Evolutionary conservation across 106 monocot species (phyloP), one percentile per base, ranked within the genome.

Genomic region (Agapanthus africanus): DNA sequence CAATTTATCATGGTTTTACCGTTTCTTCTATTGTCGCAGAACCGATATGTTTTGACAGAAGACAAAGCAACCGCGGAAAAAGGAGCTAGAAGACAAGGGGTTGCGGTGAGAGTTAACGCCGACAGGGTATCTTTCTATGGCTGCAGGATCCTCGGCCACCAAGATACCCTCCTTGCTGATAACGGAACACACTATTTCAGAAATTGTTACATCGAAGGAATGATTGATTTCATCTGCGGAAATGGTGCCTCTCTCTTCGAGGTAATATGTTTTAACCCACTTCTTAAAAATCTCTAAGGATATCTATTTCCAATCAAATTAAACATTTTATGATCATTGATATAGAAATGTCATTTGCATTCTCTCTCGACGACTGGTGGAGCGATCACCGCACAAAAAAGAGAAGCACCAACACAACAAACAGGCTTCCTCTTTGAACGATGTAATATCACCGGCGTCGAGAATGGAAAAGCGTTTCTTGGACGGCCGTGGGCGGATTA

Each of bases 141-240:
- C n/a, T 88, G 87, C 38, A 69, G 11, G 4, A 80, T 88, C 66
- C 26, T 51, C 10, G 80, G 78, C 11, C 71, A 57, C 26, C 87
- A 88, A 33, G 84, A 88, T 66, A 88, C 88, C 8, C 71, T 88
- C 7, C 70, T 68, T 31, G 88, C 84, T 40, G 67, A 42, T 39
- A n/a, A 3, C 0, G 88, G 88, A 1, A 68, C 37, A n/a, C 88
- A 88, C 54, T 81, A 66, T 54, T 81, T 76, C 78, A 39, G 28
- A 5, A 13, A 70, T 22, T 88, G 88, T 66, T 63, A 39, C 42
- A 76, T 88, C 10, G 66, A 69, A 27, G 88, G 88, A 18, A 71
- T 69, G 6, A 72, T 63, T 1, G 88, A 88, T 66, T 84, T 88
- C 81, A 78, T 88, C 71, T 88, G 69, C 40, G 88, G 88, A 66